A percentile compares a stretch with the other conserved stretches of the same genome.
Conservation (phyloP, 2,329 filamentous ascomycete genomes). For the Aphanoascus verrucosus region DNA sequence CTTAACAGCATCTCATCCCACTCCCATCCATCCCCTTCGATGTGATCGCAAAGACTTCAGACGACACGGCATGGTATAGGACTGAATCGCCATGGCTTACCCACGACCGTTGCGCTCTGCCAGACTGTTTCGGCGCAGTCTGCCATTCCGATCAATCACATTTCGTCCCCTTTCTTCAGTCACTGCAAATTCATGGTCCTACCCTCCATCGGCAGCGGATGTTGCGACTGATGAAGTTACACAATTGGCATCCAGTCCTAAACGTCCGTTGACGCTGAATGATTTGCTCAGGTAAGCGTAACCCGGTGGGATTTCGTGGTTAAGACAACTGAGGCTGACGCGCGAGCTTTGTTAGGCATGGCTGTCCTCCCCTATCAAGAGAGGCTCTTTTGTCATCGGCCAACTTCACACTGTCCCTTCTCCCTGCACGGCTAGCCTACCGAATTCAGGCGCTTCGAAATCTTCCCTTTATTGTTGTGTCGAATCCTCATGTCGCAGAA, state of each 20-base stretch:
- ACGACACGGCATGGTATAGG: not conserved
- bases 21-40: not conserved
- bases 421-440: conserved; percentile 84
- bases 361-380: conserved; percentile 71
- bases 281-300: conserved; percentile 69
- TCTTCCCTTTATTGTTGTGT: conserved; percentile 92
- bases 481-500: conserved; percentile 86
- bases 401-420: conserved; percentile 87
- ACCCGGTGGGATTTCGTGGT: not conserved
- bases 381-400: conserved; percentile 76
- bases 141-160: not conserved
- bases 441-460: conserved; percentile 88
- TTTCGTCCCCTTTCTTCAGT: conserved; percentile 11
- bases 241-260: conserved; percentile 62
- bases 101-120: conserved; percentile 14
- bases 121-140: conserved; percentile 4
- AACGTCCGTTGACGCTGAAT: conserved; percentile 72
- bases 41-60: not conserved
- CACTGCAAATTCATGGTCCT: conserved; percentile 26
- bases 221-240: conserved; percentile 66
- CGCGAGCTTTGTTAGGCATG: conserved; percentile 42
- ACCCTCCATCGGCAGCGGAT: conserved; percentile 39
- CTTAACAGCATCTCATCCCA: not conserved
- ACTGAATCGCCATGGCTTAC: conserved; percentile 17
- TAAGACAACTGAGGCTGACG: conserved; percentile 11